Base-by-base conservation (phyloP, 2,329 filamentous ascomycete species). In the Alternaria triticimaculans region DNA sequence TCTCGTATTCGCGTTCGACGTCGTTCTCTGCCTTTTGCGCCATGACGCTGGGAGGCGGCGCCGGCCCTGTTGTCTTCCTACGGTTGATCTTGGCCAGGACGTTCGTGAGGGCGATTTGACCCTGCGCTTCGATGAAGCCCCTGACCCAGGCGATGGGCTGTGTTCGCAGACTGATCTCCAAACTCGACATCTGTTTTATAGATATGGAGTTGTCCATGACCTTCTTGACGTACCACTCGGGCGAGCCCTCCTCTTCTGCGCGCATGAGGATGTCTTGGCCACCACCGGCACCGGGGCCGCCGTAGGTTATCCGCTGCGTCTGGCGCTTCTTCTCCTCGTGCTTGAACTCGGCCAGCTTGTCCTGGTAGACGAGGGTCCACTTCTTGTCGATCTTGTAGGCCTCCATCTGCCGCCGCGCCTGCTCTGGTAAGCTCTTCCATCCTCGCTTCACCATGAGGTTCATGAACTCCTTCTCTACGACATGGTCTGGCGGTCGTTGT, bases 121-220 rank as follows among this genome's bases (percentile, higher is more conserved):
- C 96, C 82, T 99, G 96, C 54, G 95, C 96, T 82, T 99, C 96
- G 70, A 98, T 93, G 80, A 98, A 99, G 44, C 92, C 89, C 82
- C 92, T 94, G 58, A 99, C 96, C 96, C 96, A 99, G 73, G 84
- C 94, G 73, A 99, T 98, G 62, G 96, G 96, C 80, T 99, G 96
- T 43, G 96, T 98, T 75, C 96, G 87, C 73, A 99, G 82, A 80
- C 95, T 97, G 82, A 99, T 96, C 77, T 96, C 93, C 77, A 99
- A 83, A 83, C 93, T 97, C 67, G 93, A 93, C 67, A 99, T 86
- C 65, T 97, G 92, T 84, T 98, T 97, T 69, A 91, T 88, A 58
- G 94, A 93, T 70, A 98, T 93, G 66, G 89, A 92, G 80, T 97
- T 96, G 80, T 98, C 95, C 92, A 98, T 93, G 64, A 98, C 92